These are phyloP conservation scores for Ustilago vetiveriae DNA, from an alignment of 1,284 basidiomycete genomes.

Conservation along the genomic window DNA sequence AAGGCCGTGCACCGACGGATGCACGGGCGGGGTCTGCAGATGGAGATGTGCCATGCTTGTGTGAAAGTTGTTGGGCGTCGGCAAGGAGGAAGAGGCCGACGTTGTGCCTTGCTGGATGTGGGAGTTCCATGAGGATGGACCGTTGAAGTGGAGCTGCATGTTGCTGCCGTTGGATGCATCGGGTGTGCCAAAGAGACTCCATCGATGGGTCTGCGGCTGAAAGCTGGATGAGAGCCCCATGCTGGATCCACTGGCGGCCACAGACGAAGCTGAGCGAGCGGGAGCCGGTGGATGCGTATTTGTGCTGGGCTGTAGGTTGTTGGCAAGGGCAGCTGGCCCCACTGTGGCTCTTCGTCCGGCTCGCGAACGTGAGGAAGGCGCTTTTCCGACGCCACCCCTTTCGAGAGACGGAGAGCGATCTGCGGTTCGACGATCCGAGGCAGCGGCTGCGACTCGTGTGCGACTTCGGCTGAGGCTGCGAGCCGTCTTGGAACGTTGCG, in stretches of 20 bases:
- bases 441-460: constrained; percentile 20
- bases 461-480: constrained; percentile 44
- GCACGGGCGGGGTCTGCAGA: constrained; percentile 40
- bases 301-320: constrained; percentile 8
- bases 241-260: constrained; percentile 3
- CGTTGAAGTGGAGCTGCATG: constrained; percentile 34
- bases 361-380: constrained; percentile 44
- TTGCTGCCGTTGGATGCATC: constrained; percentile 18
- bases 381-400: constrained; percentile 49
- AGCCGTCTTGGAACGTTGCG: constrained; percentile 32
- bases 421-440: constrained; percentile 23
- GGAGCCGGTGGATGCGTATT: constrained; percentile 7
- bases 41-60: constrained; percentile 50
- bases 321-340: constrained; percentile 48
- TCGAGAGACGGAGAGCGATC: constrained; percentile 51
- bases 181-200: constrained; percentile 38
- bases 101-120: constrained; percentile 14
- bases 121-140: constrained; percentile 14
- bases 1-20: background rate
- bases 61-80: constrained; percentile 41
- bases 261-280: constrained; percentile 10
- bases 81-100: constrained; percentile 37
- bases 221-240: constrained; percentile 36
- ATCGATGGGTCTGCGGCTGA: constrained; percentile 37
- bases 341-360: constrained; percentile 38